Base-by-base conservation (phyloP, 371 early-diverging fungal genomes). In the Rhizopus microsporus region DNA sequence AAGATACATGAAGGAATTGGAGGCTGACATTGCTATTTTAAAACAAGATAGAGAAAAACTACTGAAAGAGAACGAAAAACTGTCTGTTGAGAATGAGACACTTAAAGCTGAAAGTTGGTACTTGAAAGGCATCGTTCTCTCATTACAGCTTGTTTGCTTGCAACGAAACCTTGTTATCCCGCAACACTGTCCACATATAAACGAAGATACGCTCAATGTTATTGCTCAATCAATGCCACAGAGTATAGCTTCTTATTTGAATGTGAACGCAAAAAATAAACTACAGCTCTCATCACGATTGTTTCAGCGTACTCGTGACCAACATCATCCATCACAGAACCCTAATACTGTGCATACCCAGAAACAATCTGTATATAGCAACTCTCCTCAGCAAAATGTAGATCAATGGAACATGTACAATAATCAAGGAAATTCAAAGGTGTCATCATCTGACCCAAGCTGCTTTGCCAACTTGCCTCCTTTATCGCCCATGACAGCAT, bases 1-100 rank as follows among this genome's bases (percentile, higher is more conserved):
- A 63, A 68, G 81, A 45, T 86, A 90, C 53, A 69, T 90, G 30
- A 67, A 80, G 47, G 78, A 84, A 17, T 74, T 91, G 5, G 90
- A 91, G 60, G 65, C 69, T 39, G 70, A 77, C 6, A 81, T 89
- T 55, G 80, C 79, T 62, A 80, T 79, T 31, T 68, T 89, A 31
- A 75, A 76, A 34, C 81, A 84, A 46, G 75, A 71, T 38, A 71
- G 82, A 37, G 71, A 84, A 34, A 65, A 68, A 34, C 50, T 71
- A 7, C 46, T 59, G 2, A 51, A 71, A 29, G 86, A 87, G 50
- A 78, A 79, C 56, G 61, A 78, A 29, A 69, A 81, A 49, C 69
- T 87, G 37, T 74, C 71, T 49, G 56, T 54, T 43, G 68, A 72
- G 15, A 67, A 82, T 29, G 85, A 86, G 31, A 58, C 73, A 33